These are phyloP conservation scores for Corynespora cassiicola DNA, from an alignment of 2,329 filamentous ascomycete genomes.

Conservation along the genomic window DNA sequence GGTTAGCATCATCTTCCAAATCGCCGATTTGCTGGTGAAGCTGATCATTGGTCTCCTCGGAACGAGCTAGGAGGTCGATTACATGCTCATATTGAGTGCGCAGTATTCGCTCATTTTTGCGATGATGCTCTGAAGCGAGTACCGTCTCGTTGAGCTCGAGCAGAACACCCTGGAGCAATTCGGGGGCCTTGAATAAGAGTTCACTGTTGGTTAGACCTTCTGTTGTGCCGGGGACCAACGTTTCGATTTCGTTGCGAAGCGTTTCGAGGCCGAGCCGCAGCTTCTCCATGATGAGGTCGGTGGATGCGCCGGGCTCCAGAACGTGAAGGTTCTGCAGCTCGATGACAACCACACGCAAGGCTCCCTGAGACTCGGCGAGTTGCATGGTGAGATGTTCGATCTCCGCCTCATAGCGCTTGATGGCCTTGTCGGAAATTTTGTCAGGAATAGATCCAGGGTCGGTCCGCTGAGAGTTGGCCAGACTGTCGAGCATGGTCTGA, in stretches of 20 bases:
- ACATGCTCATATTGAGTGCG: slow-evolving; percentile 39
- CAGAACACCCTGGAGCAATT: slow-evolving; percentile 47
- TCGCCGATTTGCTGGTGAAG: slow-evolving; percentile 45
- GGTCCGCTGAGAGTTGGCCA: slow-evolving; percentile 28
- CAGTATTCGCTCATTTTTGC: slow-evolving; percentile 46
- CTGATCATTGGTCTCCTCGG: slow-evolving; percentile 41
- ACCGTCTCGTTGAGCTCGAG: slow-evolving; percentile 40
- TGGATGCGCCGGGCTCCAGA: slow-evolving; percentile 36
- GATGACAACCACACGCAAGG: slow-evolving; percentile 50
- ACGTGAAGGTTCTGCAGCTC: slow-evolving; percentile 53
- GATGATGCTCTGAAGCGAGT: slow-evolving; percentile 31
- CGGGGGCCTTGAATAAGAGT: slow-evolving; percentile 44
- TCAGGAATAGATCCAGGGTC: slow-evolving; percentile 19
- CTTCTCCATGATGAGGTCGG: slow-evolving; percentile 43
- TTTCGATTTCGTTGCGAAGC: slow-evolving; percentile 48
- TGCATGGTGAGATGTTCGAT: slow-evolving; percentile 46
- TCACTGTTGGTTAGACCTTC: slow-evolving; percentile 46
- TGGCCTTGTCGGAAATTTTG: slow-evolving; percentile 43
- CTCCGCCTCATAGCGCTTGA: slow-evolving; percentile 46
- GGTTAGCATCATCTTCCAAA: slow-evolving; percentile 45
- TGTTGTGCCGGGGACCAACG: slow-evolving; percentile 47
- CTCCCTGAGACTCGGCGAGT: slow-evolving; percentile 47
- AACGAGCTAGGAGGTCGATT: slow-evolving; percentile 34
- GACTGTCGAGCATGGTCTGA: slow-evolving; percentile 32
- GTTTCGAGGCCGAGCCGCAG: slow-evolving; percentile 51